Evolutionary conservation across 2,329 filamentous ascomycete genomes (phyloP).

Genomic region (Colletotrichum abscissum): DNA sequence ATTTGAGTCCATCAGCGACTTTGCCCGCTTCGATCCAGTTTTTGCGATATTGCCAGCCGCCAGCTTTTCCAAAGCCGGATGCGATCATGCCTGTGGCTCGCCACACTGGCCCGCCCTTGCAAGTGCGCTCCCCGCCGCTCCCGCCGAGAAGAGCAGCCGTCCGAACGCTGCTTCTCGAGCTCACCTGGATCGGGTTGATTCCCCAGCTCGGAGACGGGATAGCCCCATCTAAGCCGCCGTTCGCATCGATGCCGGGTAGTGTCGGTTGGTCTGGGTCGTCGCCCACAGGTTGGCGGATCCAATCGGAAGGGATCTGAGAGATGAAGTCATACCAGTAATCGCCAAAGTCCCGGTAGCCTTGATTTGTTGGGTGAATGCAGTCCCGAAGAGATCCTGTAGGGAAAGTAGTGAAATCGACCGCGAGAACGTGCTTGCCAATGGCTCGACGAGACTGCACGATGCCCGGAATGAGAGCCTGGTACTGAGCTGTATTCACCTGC

Average conservation of each 20-base stretch:
- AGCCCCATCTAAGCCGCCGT: conserved; percentile 29
- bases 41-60: conserved; percentile 35
- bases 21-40: conserved; percentile 11
- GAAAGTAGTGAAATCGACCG: conserved; percentile 45
- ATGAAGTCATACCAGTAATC: conserved; percentile 41
- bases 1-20: conserved; percentile 16
- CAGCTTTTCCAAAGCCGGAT: conserved; percentile 13
- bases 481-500: conserved; percentile 38
- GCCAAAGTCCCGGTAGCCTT: conserved; percentile 36
- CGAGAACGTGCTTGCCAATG: conserved; percentile 42
- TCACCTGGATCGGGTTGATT: not conserved
- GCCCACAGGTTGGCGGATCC: conserved; percentile 36
- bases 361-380: conserved; percentile 39
- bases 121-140: not conserved
- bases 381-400: conserved; percentile 38
- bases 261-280: not conserved
- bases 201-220: conserved; percentile 30
- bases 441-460: conserved; percentile 40
- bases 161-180: too few species aligned
- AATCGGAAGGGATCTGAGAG: conserved; percentile 36
- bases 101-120: conserved; percentile 10
- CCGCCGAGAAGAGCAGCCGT: too few species aligned
- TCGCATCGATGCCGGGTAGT: not conserved
- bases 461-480: conserved; percentile 42
- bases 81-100: conserved; percentile 29